Evolutionary conservation across 2,329 filamentous ascomycete species (phyloP).

Genomic region (Ambrosiella beaveri): DNA sequence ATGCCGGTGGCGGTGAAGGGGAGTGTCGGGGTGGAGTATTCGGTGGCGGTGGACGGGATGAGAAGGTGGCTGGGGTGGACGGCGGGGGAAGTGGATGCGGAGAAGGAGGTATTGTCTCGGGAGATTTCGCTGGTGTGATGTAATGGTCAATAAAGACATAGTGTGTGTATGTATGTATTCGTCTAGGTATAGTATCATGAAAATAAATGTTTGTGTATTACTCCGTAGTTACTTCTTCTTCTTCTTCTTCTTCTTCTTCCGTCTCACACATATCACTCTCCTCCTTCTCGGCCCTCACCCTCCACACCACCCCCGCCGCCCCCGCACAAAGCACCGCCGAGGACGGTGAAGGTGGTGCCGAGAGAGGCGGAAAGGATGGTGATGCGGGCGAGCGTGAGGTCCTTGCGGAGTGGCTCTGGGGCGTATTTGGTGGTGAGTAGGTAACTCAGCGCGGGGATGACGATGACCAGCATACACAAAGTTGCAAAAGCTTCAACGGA

Average conservation of each 20-base stretch:
- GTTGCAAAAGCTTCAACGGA: neutral
- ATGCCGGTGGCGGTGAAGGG: conserved; percentile 27
- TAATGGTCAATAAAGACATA: too few species aligned
- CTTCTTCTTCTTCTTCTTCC: neutral
- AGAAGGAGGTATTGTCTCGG: neutral
- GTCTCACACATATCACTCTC: neutral
- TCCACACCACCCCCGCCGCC: neutral
- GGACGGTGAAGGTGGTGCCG: neutral
- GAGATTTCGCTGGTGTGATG: too few species aligned
- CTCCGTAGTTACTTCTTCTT: neutral
- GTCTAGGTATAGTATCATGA: neutral
- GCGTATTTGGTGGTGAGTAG: neutral
- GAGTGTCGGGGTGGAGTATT: conserved; percentile 29
- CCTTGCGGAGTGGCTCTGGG: neutral
- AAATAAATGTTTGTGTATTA: neutral
- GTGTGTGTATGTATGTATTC: neutral
- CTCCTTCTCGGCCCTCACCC: neutral
- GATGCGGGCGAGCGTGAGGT: conserved; percentile 10
- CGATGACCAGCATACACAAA: neutral
- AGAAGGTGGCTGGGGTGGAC: neutral
- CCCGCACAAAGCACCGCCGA: neutral
- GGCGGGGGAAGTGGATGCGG: neutral
- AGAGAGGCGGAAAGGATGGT: conserved; percentile 8
- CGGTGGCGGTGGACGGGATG: conserved; percentile 25
- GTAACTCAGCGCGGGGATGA: neutral